These are phyloP conservation scores for Cladophialophora carrionii DNA, from an alignment of 2,329 filamentous ascomycete species.

Conservation along the genomic window DNA sequence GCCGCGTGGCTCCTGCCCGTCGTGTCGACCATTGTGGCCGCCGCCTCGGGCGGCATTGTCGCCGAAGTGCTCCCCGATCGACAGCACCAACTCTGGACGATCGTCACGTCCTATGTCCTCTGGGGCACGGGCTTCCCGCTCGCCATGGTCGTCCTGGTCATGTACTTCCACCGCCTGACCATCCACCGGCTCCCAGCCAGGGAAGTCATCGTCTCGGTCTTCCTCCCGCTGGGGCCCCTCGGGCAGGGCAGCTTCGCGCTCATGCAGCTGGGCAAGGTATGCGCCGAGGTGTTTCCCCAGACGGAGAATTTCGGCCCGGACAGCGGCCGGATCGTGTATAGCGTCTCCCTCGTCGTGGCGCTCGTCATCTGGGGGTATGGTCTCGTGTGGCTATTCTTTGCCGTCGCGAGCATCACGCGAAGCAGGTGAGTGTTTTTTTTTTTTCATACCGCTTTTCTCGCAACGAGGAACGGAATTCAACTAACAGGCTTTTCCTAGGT, in stretches of 20 bases:
- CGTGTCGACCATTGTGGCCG: slow-evolving; percentile 67
- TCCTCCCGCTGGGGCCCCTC: slow-evolving; percentile 68
- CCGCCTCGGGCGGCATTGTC: slow-evolving; percentile 66
- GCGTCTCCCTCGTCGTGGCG: slow-evolving; percentile 43
- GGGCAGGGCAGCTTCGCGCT: slow-evolving; percentile 67
- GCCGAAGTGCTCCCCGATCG: slow-evolving; percentile 61
- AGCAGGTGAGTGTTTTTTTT: slow-evolving; percentile 23
- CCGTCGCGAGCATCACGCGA: slow-evolving; percentile 42
- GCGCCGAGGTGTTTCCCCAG: slow-evolving; percentile 44
- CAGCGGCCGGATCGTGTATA: slow-evolving; percentile 38
- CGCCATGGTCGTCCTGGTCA: slow-evolving; percentile 64
- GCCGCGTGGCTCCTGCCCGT: slow-evolving; percentile 69
- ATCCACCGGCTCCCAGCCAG: slow-evolving; percentile 67
- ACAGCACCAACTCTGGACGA: slow-evolving; percentile 61
- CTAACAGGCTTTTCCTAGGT: slow-evolving; percentile 34
- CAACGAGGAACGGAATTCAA: no score
- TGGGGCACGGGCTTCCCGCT: slow-evolving; percentile 68
- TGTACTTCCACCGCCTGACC: slow-evolving; percentile 71
- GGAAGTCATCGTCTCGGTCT: slow-evolving; percentile 69
- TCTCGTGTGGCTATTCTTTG: slow-evolving; percentile 48
- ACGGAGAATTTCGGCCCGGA: slow-evolving; percentile 37
- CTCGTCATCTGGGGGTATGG: slow-evolving; percentile 47
- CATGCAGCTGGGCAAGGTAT: slow-evolving; percentile 56
- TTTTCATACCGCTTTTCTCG: not conserved
- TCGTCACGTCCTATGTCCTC: slow-evolving; percentile 68